phyloP scores from a whole-genome alignment of 2,329 filamentous ascomycete species.

The Aspergillus ibericus region DNA sequence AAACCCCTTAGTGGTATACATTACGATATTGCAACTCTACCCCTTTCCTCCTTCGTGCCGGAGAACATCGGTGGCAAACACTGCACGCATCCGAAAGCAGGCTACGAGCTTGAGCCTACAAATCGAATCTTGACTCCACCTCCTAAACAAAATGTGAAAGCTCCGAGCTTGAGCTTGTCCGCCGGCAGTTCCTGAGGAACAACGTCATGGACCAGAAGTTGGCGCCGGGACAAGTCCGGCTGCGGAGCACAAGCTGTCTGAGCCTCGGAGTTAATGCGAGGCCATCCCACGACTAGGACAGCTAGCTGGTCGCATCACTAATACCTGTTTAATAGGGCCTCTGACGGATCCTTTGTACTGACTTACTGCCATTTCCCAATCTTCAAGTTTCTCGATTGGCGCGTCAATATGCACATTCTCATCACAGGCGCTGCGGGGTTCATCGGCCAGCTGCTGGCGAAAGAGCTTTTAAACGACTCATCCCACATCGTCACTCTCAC shows the following conservation, averaged over 20 bases:
- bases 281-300: neutral
- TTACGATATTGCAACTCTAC: too few species aligned
- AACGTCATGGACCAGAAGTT: neutral
- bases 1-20: too few species aligned
- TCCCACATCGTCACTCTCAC: conserved; percentile 55
- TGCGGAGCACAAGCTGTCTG: conserved; percentile 22
- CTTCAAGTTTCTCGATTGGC: neutral
- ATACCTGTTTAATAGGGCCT: neutral
- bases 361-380: neutral
- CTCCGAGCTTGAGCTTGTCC: neutral
- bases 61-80: too few species aligned
- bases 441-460: conserved; percentile 62
- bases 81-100: too few species aligned
- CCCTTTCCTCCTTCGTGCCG: too few species aligned
- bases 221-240: conserved; percentile 29
- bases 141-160: neutral
- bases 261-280: conserved; percentile 39
- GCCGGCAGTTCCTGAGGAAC: neutral
- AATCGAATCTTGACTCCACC: too few species aligned
- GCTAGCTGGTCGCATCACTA: neutral
- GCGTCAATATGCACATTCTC: conserved; percentile 51
- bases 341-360: neutral
- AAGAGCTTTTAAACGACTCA: conserved; percentile 54
- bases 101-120: too few species aligned
- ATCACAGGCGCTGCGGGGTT: conserved; percentile 67